phyloP scores from a whole-genome alignment of 2,329 filamentous ascomycete genomes.

The Ilyonectria robusta region DNA sequence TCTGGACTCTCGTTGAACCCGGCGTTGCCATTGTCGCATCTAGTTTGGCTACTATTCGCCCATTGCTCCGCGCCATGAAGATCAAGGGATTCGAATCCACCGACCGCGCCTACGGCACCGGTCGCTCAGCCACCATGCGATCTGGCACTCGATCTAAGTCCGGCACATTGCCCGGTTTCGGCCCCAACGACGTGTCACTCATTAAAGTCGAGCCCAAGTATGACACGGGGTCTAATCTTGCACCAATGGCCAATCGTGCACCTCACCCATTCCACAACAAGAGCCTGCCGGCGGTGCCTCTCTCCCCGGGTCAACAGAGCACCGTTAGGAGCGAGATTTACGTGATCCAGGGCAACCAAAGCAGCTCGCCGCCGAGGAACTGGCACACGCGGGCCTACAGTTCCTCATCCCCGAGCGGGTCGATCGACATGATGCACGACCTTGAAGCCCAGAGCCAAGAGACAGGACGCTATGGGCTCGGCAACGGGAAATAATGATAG shows the following conservation, averaged over 20 bases:
- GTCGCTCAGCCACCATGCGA: conserved; percentile 43
- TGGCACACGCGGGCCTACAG: conserved; percentile 40
- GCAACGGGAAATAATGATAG: conserved; percentile 27
- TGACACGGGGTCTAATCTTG: conserved; percentile 18
- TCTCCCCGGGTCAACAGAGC: conserved; percentile 37
- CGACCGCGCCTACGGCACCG: conserved; percentile 52
- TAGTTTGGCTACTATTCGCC: conserved; percentile 68
- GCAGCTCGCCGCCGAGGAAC: conserved; percentile 36
- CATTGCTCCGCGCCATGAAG: conserved; percentile 64
- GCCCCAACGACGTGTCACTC: conserved; percentile 56
- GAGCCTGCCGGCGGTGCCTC: conserved; percentile 25
- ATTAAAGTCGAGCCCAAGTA: conserved; percentile 43
- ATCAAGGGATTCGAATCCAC: conserved; percentile 63
- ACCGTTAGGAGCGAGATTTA: conserved; percentile 54
- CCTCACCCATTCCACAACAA: conserved; percentile 42
- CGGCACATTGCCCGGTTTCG: conserved; percentile 45
- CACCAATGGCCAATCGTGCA: conserved; percentile 31
- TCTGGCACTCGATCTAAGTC: conserved; percentile 43
- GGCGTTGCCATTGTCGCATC: conserved; percentile 69
- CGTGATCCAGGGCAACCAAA: conserved; percentile 52
- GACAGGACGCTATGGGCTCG: conserved; percentile 35
- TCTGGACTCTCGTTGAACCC: conserved; percentile 71
- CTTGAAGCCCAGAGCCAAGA: conserved; percentile 52
- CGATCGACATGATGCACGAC: conserved; percentile 49
- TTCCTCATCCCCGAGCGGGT: conserved; percentile 35